phyloP scores from a whole-genome alignment of 176 grass and related monocot species.

The Bolboschoenus planiculmis region DNA sequence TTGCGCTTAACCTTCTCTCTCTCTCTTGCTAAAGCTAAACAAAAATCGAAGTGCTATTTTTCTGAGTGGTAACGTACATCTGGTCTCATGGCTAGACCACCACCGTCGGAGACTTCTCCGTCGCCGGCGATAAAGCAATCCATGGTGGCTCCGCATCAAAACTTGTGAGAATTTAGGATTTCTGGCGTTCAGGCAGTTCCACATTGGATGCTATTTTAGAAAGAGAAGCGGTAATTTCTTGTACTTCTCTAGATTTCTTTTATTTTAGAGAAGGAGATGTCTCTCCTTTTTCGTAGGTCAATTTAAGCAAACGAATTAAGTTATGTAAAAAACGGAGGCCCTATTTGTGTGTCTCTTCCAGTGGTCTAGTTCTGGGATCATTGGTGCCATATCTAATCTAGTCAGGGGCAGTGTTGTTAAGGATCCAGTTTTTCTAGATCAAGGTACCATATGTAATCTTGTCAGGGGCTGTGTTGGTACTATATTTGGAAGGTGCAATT shows the following conservation, averaged over 20 bases:
- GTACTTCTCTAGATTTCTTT: not conserved
- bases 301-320: not conserved
- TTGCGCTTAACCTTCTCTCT: not conserved
- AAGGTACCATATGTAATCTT: not conserved
- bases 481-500: not conserved
- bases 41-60: not conserved
- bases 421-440: not conserved
- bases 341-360: not conserved
- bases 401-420: not conserved
- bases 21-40: not conserved
- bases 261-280: not conserved
- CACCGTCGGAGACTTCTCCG: not conserved
- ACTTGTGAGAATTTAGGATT: not conserved
- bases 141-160: not conserved
- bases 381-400: not conserved
- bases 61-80: not conserved
- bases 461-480: not conserved
- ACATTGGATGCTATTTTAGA: not conserved
- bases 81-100: not conserved
- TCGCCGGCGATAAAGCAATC: not conserved
- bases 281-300: not conserved
- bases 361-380: not conserved
- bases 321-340: not conserved
- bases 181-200: not conserved
- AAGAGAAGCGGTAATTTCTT: not conserved